phyloP scores from a whole-genome alignment of 768 basidiomycete genomes.

The Favolaschia claudopus region DNA sequence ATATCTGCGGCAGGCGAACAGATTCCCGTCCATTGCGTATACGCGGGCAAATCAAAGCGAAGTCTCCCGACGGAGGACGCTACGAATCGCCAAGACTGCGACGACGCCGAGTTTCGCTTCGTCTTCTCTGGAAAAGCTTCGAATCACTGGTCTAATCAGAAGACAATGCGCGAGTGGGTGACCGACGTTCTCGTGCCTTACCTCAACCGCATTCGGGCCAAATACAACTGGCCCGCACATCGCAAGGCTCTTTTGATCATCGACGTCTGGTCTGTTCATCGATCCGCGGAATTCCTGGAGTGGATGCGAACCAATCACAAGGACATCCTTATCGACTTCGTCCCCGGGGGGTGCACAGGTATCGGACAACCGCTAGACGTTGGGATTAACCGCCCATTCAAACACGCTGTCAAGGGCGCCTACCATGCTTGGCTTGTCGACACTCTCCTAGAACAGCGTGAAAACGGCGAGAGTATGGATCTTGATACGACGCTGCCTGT shows the following conservation, averaged over 20 bases:
- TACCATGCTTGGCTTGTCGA: conserved; percentile 8
- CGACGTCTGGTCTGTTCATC: conserved; percentile 41
- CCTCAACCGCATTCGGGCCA: conserved; percentile 6
- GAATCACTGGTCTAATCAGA: conserved; percentile 32
- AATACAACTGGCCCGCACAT: conserved; percentile 1
- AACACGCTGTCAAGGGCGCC: conserved; percentile 14
- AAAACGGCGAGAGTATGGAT: conserved; percentile 1
- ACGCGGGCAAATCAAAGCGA: conserved; percentile 25
- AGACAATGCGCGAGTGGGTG: conserved; percentile 29
- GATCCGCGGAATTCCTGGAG: conserved; percentile 33
- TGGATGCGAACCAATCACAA: conserved; percentile 35
- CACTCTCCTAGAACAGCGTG: conserved; percentile 5
- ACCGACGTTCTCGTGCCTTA: conserved; percentile 29
- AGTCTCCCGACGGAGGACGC: conserved; percentile 15
- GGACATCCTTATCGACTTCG: conserved; percentile 30
- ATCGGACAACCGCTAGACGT: conserved; percentile 35
- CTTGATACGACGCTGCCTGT: conserved; percentile 24
- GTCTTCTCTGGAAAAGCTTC: conserved; percentile 26
- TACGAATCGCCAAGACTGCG: conserved; percentile 1
- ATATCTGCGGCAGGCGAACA: conserved; percentile 30
- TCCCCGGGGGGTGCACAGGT: conserved; percentile 34
- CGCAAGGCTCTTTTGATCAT: conserved; percentile 30
- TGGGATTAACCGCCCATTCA: conserved; percentile 34
- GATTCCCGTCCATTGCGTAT: conserved; percentile 41
- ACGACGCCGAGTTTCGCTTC: conserved; percentile 19